Percentiles rank a stretch among this genome's conserved stretches.
Conservation (phyloP, 2,329 filamentous ascomycete species). For the Ophioceras dolichostomum region DNA sequence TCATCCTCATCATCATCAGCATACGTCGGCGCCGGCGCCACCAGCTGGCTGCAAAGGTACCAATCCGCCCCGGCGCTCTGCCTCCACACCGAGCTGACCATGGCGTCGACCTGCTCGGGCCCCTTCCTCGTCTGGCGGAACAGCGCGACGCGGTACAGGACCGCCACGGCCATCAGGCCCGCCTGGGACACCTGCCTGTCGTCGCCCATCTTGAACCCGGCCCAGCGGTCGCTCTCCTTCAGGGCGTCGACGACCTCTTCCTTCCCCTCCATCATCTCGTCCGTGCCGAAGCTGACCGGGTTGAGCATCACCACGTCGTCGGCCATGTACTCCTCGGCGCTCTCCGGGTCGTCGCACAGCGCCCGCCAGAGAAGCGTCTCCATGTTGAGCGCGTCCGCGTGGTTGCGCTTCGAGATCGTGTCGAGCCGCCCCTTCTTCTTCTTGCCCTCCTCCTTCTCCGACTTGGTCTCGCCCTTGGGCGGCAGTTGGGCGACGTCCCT, state of each 20-base stretch:
- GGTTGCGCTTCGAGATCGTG: conserved; percentile 26
- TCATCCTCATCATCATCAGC: background rate
- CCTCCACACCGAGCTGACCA: conserved; percentile 17
- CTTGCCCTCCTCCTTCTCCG: conserved; percentile 13
- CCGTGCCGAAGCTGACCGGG: conserved; percentile 17
- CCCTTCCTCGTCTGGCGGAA: conserved; percentile 14
- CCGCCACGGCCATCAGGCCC: conserved; percentile 22
- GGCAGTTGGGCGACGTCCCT: too few relatives aligned
- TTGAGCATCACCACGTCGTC: conserved; percentile 24
- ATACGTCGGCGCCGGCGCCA: background rate
- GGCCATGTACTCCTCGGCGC: conserved; percentile 22
- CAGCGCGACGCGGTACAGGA: conserved; percentile 18
- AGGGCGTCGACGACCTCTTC: conserved; percentile 17
- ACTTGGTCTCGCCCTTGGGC: conserved; percentile 25
- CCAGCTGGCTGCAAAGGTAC: conserved; percentile 7
- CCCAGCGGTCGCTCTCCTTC: conserved; percentile 13
- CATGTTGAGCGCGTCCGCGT: conserved; percentile 21
- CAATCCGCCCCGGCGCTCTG: conserved; percentile 23
- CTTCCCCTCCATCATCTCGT: conserved; percentile 13
- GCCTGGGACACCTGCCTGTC: conserved; percentile 22
- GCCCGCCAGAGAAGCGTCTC: conserved; percentile 25
- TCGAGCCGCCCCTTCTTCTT: conserved; percentile 17
- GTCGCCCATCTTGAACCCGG: conserved; percentile 19
- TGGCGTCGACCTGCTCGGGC: conserved; percentile 16
- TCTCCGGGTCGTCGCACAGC: conserved; percentile 21